Evolutionary conservation across 176 grass and related monocot species (phyloP).

Genomic region (sorghum (Sorghum bicolor)): DNA sequence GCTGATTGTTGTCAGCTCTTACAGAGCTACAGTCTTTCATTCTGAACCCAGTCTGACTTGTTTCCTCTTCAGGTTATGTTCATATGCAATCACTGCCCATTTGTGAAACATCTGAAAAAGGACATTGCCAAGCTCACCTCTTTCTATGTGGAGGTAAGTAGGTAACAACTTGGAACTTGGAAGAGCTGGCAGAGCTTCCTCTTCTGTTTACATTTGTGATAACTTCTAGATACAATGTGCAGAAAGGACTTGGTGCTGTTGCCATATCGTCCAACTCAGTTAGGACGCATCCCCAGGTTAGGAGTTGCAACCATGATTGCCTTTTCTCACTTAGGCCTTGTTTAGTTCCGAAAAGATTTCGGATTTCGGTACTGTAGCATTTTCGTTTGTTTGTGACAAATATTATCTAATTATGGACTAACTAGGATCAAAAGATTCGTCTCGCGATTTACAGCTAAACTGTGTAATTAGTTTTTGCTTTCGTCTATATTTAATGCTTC

Average conservation of each 20-base stretch:
- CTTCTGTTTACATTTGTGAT: not conserved
- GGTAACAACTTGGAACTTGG: conserved; percentile 24
- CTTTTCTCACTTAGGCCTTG: not conserved
- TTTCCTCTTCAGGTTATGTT: conserved; percentile 74
- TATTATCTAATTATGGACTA: too few species aligned
- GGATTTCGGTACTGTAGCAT: too few species aligned
- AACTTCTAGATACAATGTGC: conserved; percentile 28
- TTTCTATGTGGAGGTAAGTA: conserved; percentile 78
- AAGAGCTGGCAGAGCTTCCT: not conserved
- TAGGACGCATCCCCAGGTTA: conserved; percentile 76
- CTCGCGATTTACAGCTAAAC: too few species aligned
- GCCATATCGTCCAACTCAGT: conserved; percentile 88
- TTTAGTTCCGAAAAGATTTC: too few species aligned
- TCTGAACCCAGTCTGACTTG: not conserved
- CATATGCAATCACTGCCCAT: conserved; percentile 88
- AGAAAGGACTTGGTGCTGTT: conserved; percentile 77
- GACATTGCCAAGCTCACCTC: conserved; percentile 73
- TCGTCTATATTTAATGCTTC: too few species aligned
- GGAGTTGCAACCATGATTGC: not conserved
- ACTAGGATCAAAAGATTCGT: too few species aligned
- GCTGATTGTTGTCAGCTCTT: not conserved
- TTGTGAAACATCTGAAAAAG: conserved; percentile 88
- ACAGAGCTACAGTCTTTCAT: not conserved
- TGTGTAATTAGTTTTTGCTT: too few species aligned
- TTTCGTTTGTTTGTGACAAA: too few species aligned